Percentiles rank a stretch among this genome's conserved stretches.
phyloP scores from a whole-genome alignment of 2,329 filamentous ascomycete genomes.

The Xylariaceae sp. region DNA sequence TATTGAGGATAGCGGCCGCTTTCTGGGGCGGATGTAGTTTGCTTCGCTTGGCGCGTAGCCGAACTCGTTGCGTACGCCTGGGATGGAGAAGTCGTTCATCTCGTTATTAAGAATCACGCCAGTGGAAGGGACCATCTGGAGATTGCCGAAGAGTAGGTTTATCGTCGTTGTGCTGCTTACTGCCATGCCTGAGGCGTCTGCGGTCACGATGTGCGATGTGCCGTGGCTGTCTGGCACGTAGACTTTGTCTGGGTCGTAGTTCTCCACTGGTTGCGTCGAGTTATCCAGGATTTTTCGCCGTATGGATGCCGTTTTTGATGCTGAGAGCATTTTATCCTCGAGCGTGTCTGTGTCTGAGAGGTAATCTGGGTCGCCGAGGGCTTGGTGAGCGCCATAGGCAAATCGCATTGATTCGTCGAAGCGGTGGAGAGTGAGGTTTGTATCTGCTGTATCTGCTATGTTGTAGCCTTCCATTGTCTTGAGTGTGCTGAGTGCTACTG shows the following conservation, averaged over 20 bases:
- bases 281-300: constrained; percentile 67
- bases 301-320: constrained; percentile 54
- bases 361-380: constrained; percentile 78
- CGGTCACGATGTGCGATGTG: constrained; percentile 69
- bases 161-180: constrained; percentile 82
- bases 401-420: constrained; percentile 88
- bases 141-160: constrained; percentile 80
- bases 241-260: constrained; percentile 67
- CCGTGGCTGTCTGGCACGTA: constrained; percentile 68
- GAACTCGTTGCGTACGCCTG: constrained; percentile 72
- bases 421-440: constrained; percentile 72
- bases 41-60: constrained; percentile 74
- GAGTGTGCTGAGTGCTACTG: constrained; percentile 69
- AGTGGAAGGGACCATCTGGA: constrained; percentile 73
- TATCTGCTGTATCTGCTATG: constrained; percentile 47
- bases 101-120: constrained; percentile 75
- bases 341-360: constrained; percentile 59
- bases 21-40: constrained; percentile 78
- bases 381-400: constrained; percentile 74
- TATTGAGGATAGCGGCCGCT: constrained; percentile 80
- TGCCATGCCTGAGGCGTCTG: constrained; percentile 70
- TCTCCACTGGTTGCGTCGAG: constrained; percentile 65
- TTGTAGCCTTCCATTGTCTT: constrained; percentile 80
- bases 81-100: constrained; percentile 83
- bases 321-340: constrained; percentile 64